Evolutionary conservation across 2,329 filamentous ascomycete species (phyloP), one percentile per base, ranked within the genome.

Genomic region (Penicillium sp.): DNA sequence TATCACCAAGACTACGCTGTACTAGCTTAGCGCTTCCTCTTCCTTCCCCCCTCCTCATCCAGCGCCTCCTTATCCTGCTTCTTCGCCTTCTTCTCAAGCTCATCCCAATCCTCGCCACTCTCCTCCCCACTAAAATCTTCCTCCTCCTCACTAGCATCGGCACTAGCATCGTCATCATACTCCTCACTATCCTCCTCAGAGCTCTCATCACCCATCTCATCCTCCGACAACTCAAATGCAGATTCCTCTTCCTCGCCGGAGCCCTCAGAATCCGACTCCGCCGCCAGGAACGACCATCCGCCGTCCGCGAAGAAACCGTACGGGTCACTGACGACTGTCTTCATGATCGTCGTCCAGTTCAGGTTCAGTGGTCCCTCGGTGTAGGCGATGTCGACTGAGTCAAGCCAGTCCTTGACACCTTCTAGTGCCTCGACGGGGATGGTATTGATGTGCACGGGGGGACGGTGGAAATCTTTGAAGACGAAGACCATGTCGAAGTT

Each of bases 281-380:
- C 88, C 50, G 88, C 87, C 55, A 99, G 74, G 83, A 99, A 97
- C 1, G 86, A 89, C 94, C 94, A 99, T 42, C 94, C 94, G 28
- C 95, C 94, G 61, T 97, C 93, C 3, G 83, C 85, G 75, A 97
- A 99, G 85, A 99, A 99, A 65, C 89, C 86, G 71, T 99, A 93
- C 2, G 94, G 91, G 71, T 99, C 92, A 31, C 89, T 87, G 18
- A 90, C 93, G 23, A 99, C 92, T 0, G 94, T 99, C 83, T 99
- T 99, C 92, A 99, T 99, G 71, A 99, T 99, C 14, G 92, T 96
- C 10, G 90, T 89, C 94, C 94, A 99, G 81, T 97, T 97, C 53
- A 99, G 83, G 78, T 99, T 99, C 64, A 99, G 86, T 1, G 93
- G 94, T 53, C 94, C 94, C 75, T 99, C 95, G 11, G 87, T 90